These are phyloP conservation scores for Mucuna pruriens DNA, from an alignment of 306 rosid genomes.

Conservation along the genomic window DNA sequence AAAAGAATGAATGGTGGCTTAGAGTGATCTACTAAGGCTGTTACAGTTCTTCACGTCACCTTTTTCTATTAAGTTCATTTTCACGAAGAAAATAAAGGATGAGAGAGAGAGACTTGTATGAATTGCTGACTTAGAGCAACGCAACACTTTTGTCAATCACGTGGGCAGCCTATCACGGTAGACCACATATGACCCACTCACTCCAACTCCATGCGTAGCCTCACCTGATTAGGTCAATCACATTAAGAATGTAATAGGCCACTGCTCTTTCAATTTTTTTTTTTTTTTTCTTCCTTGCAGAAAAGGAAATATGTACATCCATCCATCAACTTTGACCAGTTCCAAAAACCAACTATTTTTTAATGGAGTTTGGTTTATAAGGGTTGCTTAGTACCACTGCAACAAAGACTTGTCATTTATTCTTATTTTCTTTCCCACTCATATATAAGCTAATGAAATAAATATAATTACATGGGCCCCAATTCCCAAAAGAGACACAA, in stretches of 20 bases:
- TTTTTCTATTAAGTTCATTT: slow-evolving; percentile 56
- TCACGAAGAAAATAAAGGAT: slow-evolving; percentile 42
- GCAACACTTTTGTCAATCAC: slow-evolving; percentile 79
- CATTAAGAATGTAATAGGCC: slow-evolving; percentile 33
- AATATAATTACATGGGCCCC: slow-evolving; percentile 2
- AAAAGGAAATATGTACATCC: slow-evolving; percentile 44
- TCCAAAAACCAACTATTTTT: slow-evolving; percentile 61
- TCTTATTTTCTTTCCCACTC: slow-evolving; percentile 22
- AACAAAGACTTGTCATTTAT: slow-evolving; percentile 40
- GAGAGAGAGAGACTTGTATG: slow-evolving; percentile 42
- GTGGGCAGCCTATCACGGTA: slow-evolving; percentile 79
- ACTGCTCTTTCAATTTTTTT: not conserved
- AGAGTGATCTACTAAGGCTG: slow-evolving; percentile 50
- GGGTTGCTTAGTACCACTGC: slow-evolving; percentile 69
- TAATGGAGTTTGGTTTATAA: slow-evolving; percentile 32
- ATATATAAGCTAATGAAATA: slow-evolving; percentile 6
- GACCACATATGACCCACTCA: slow-evolving; percentile 63
- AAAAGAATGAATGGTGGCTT: slow-evolving; percentile 43
- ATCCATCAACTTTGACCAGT: slow-evolving; percentile 60
- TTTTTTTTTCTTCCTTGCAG: slow-evolving; percentile 36
- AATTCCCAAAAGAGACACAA: not conserved
- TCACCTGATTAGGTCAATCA: slow-evolving; percentile 74
- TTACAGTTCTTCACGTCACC: slow-evolving; percentile 91
- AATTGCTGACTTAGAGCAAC: slow-evolving; percentile 69
- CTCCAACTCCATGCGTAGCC: slow-evolving; percentile 47